Percentiles rank a stretch among this genome's conserved stretches.
Conservation (phyloP, 2,329 filamentous ascomycete species). For the Helicocarpus griseus region DNA sequence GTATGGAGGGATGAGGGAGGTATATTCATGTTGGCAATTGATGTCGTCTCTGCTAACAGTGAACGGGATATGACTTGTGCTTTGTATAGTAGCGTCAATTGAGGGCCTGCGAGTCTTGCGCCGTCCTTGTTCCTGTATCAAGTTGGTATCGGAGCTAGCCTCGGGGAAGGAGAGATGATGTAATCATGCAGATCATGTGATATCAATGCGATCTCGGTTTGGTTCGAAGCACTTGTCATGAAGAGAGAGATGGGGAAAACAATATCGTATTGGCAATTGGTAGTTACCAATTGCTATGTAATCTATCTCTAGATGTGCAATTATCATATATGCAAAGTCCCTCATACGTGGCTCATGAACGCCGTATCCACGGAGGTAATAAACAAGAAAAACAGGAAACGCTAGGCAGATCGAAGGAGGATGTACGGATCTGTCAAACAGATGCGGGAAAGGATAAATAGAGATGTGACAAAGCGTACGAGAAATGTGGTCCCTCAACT, state of each 20-base stretch:
- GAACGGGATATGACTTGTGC: background rate
- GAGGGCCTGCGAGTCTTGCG: background rate
- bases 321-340: background rate
- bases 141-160: background rate
- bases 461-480: background rate
- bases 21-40: conserved; percentile 5
- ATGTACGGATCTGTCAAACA: background rate
- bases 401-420: background rate
- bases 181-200: background rate
- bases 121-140: background rate
- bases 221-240: background rate
- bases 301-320: background rate
- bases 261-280: background rate
- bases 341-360: background rate
- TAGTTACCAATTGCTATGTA: background rate
- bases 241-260: background rate
- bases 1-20: conserved; percentile 5
- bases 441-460: background rate
- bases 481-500: too few species aligned
- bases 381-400: background rate
- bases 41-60: background rate
- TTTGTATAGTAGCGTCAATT: background rate
- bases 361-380: background rate
- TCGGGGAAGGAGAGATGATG: background rate
- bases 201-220: background rate